Evolutionary conservation across 2,329 filamentous ascomycete species (phyloP), one percentile per base, ranked within the genome.

Genomic region (Sporothrix pallida): DNA sequence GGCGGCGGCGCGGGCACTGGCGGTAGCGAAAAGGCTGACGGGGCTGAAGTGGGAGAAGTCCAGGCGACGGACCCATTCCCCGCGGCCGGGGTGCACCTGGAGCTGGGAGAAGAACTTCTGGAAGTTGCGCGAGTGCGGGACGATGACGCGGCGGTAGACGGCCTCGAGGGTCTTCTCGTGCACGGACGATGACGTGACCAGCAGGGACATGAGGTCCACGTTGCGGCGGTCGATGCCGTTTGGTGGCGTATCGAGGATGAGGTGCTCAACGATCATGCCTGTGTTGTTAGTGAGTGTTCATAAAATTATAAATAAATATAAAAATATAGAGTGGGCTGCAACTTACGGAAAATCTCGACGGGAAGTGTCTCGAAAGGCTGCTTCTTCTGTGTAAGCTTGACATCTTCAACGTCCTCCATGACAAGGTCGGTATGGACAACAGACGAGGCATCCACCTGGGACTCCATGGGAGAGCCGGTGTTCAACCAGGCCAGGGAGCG

Each of bases 31-130:
- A 76, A 94, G 86, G 72, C 92, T 91, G 72, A 92, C 90, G 26
- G 92, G 93, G 80, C 93, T 95, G 83, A 95, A 95, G 84, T 95
- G 93, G 75, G 92, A 94, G 79, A 96, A 95, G 83, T 96, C 93
- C 63, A 95, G 84, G 70, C 93, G 91, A 74, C 92, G 90, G 62
- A 95, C 92, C 78, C 95, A 89, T 56, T 89, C 91, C 63, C 93
- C 93, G 72, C 95, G 85, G 9, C 89, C 85, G 1, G 89, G 88
- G 80, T 94, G 90, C 74, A 87, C 83, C 63, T 85, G 84, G 76
- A 95, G 85, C 78, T 93, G 92, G 74, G 86, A 85, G 68, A 94
- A 87, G 77, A 94, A 93, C 82, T 95, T 95, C 79, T 90, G 90
- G 83, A 95, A 96, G 80, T 94, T 93, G 75, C 90, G 86, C 37